Conservation (phyloP, 768 basidiomycete genomes). For the Bullera alba region DNA sequence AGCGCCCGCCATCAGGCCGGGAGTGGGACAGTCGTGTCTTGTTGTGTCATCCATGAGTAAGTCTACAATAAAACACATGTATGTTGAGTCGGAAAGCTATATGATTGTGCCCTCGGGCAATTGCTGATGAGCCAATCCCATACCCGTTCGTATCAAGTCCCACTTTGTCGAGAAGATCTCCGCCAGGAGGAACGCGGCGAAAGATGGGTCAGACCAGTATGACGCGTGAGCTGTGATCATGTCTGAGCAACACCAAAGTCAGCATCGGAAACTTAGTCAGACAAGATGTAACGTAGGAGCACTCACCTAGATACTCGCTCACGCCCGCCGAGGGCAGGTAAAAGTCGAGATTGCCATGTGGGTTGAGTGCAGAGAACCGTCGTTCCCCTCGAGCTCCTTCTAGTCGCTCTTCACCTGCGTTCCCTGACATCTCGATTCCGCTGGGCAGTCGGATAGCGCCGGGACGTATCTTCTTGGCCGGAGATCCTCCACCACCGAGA, state of each 20-base stretch:
- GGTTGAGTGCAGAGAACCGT: conserved; percentile 50
- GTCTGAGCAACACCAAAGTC: conserved; percentile 21
- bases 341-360: conserved; percentile 50
- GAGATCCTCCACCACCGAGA: neutral
- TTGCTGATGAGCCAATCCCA: conserved; percentile 39
- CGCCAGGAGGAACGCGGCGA: conserved; percentile 48
- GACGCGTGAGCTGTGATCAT: conserved; percentile 46
- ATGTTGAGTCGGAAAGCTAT: too few species aligned
- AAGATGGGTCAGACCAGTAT: conserved; percentile 48
- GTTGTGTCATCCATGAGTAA: too few species aligned
- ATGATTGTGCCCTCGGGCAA: conserved; percentile 22
- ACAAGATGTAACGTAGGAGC: too few species aligned
- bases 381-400: conserved; percentile 43
- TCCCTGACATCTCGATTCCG: conserved; percentile 46
- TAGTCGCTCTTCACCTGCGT: conserved; percentile 41
- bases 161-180: conserved; percentile 47
- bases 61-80: too few species aligned
- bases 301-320: conserved; percentile 48
- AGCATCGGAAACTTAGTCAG: conserved; percentile 13
- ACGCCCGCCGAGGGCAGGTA: conserved; percentile 48
- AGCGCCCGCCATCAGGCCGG: too few species aligned
- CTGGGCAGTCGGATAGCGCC: conserved; percentile 42
- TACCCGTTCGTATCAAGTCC: conserved; percentile 46
- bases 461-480: conserved; percentile 34
- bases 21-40: too few species aligned